phyloP scores from a whole-genome alignment of 2,329 filamentous ascomycete species.

The Penicillium brevicompactum region DNA sequence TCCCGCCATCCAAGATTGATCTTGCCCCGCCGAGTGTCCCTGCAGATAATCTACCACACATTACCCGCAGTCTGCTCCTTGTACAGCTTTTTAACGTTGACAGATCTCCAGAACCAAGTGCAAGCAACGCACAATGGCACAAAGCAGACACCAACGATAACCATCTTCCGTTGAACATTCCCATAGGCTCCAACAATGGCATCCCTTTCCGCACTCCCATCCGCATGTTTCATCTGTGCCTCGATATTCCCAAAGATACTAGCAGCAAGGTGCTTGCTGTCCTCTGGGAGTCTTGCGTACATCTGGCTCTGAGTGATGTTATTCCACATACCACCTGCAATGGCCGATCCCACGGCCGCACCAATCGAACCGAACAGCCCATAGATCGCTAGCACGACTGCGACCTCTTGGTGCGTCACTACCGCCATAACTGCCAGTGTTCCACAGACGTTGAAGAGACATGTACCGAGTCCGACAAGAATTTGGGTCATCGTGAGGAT shows the following conservation, averaged over 20 bases:
- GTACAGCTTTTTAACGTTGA: slow-evolving; percentile 11
- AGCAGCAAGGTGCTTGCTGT: slow-evolving; percentile 5
- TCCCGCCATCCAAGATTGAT: too few species aligned
- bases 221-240: slow-evolving; percentile 34
- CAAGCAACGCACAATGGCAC: slow-evolving; percentile 10
- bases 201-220: slow-evolving; percentile 44
- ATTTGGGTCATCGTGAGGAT: slow-evolving; percentile 10
- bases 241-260: slow-evolving; percentile 11
- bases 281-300: slow-evolving; percentile 1
- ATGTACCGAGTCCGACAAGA: slow-evolving; percentile 7
- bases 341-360: slow-evolving; percentile 5
- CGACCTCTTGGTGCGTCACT: slow-evolving; percentile 12
- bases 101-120: slow-evolving; percentile 11
- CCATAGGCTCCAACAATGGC: slow-evolving; percentile 53
- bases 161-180: slow-evolving; percentile 48
- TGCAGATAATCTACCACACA: background rate
- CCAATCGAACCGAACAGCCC: slow-evolving; percentile 11
- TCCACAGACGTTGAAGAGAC: slow-evolving; percentile 7
- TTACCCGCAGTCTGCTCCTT: slow-evolving; percentile 11
- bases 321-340: slow-evolving; percentile 14
- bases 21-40: too few species aligned
- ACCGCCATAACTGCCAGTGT: slow-evolving; percentile 10
- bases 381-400: slow-evolving; percentile 7
- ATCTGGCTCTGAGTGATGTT: slow-evolving; percentile 6
- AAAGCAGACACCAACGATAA: slow-evolving; percentile 36